Evolutionary conservation across 2,329 filamentous ascomycete genomes (phyloP).

Genomic region (Domatiomyces catenatus): DNA sequence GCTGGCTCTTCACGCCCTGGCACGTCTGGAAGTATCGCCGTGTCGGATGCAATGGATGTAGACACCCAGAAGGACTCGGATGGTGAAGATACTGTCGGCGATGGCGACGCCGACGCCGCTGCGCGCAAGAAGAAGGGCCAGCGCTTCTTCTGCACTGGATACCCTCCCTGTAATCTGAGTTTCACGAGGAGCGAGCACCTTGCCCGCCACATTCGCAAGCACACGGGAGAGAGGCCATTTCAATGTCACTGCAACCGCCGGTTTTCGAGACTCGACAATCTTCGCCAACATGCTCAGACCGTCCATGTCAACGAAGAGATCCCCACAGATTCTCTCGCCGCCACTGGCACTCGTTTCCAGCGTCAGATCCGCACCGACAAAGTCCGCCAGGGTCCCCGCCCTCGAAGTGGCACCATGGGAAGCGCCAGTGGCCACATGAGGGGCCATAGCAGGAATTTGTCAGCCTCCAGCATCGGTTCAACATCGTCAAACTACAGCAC

Average conservation of each 20-base stretch:
- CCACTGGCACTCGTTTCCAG: constrained; percentile 81
- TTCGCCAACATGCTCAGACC: constrained; percentile 91
- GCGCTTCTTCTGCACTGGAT: constrained; percentile 90
- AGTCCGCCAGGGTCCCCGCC: constrained; percentile 58
- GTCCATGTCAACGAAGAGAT: constrained; percentile 98
- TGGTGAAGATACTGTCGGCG: constrained; percentile 47
- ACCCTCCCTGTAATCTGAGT: constrained; percentile 81
- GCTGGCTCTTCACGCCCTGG: background rate
- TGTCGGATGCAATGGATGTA: constrained; percentile 11
- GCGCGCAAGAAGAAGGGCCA: constrained; percentile 94
- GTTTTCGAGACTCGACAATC: constrained; percentile 86
- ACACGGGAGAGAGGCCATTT: constrained; percentile 92
- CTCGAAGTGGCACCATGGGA: constrained; percentile 61
- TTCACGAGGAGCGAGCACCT: constrained; percentile 94
- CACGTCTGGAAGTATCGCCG: background rate
- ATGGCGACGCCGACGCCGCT: constrained; percentile 48
- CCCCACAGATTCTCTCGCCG: constrained; percentile 79
- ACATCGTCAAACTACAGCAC: constrained; percentile 53
- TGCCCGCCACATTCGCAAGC: constrained; percentile 89
- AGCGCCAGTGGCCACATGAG: constrained; percentile 56
- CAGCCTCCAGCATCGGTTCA: constrained; percentile 72
- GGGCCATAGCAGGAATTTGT: constrained; percentile 72
- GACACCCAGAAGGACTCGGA: constrained; percentile 39
- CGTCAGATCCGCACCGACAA: constrained; percentile 80
- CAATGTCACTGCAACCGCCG: constrained; percentile 87